Base-by-base conservation (phyloP, 2,329 filamentous ascomycete genomes). In the Lachnellula willkommii region DNA sequence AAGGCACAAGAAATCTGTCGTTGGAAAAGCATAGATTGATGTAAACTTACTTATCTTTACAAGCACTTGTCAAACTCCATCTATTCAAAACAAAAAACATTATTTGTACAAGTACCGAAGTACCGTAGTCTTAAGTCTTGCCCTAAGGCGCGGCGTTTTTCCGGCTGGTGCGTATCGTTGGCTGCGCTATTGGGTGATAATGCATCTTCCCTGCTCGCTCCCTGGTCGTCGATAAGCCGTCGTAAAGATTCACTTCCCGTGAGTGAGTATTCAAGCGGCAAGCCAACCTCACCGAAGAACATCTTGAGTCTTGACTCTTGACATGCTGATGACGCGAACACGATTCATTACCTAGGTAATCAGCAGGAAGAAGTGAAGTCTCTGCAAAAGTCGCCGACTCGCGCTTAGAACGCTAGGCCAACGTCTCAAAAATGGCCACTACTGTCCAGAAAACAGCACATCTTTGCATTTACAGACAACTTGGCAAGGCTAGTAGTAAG, bases 131-230 rank as follows among this genome's bases (percentile, higher is more conserved):
- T 12, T 32, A 2, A 43, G 15, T 17, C 40, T 24, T 42, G 48
- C 35, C 48, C 48, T 50, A 36, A 39, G 32, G 35, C 36, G 45
- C 49, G 42, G 54, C 43, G 5, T 49, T 36, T 47, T 52, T 32
- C 53, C 48, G 53, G 54, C 20, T 26, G 48, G 35, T 17, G 26
- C 36, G 47, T 22, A 37, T 24, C 36, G 37, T 37, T 45, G 43
- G 12, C 35, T 1, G 15, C 9, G 22, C 14, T 32, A 11, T 11
- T 24, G 8, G 20, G 7, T 12, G 37, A 26, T 46, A n/a, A 42
- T 15, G 11, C 17, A 36, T 36, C 20, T 9, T 39, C 42, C 42
- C 42, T 20, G n/a, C n/a, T 20, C 42, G 22, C 5, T 24, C 42
- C 42, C 42, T 45, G 42, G 20, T 45, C 42, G 7, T 24, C 42